Evolutionary conservation across 768 basidiomycete species (phyloP).

Genomic region (Russula earlei): DNA sequence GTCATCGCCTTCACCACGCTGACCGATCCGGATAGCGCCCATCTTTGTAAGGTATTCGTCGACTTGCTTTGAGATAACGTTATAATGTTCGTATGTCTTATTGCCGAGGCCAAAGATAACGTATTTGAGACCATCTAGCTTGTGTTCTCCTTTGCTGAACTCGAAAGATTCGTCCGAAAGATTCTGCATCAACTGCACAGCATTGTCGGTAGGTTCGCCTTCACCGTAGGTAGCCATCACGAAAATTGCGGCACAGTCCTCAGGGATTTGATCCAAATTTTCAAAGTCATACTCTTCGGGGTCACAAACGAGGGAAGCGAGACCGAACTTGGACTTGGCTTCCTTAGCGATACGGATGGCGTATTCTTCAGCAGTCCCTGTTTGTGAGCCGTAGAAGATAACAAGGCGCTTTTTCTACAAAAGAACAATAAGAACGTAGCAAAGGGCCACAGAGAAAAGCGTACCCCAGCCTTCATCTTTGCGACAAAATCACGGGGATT

Average conservation of each 20-base stretch:
- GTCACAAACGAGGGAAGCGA: conserved; percentile 93
- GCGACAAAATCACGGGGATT: conserved; percentile 91
- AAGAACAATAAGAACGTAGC: neutral
- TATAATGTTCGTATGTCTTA: conserved; percentile 94
- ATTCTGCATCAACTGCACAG: conserved; percentile 89
- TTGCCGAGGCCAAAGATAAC: conserved; percentile 92
- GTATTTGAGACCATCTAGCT: conserved; percentile 80
- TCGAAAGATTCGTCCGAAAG: conserved; percentile 78
- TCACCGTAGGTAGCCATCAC: conserved; percentile 98
- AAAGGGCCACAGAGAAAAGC: conserved; percentile 26
- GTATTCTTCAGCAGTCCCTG: conserved; percentile 96
- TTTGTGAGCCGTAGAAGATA: conserved; percentile 98
- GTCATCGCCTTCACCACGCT: conserved; percentile 93
- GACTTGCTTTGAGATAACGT: conserved; percentile 73
- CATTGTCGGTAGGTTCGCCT: conserved; percentile 98
- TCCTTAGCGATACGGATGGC: conserved; percentile 97
- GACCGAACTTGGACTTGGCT: conserved; percentile 90
- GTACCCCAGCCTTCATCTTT: conserved; percentile 89
- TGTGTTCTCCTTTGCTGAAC: conserved; percentile 71
- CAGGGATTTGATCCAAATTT: conserved; percentile 84
- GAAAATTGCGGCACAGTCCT: conserved; percentile 83
- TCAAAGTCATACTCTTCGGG: conserved; percentile 99
- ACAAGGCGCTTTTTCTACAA: conserved; percentile 88
- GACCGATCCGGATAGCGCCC: conserved; percentile 79
- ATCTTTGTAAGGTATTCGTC: conserved; percentile 66